Conservation (phyloP, 345 rosid species). For the Arabidopsis thaliana region DNA sequence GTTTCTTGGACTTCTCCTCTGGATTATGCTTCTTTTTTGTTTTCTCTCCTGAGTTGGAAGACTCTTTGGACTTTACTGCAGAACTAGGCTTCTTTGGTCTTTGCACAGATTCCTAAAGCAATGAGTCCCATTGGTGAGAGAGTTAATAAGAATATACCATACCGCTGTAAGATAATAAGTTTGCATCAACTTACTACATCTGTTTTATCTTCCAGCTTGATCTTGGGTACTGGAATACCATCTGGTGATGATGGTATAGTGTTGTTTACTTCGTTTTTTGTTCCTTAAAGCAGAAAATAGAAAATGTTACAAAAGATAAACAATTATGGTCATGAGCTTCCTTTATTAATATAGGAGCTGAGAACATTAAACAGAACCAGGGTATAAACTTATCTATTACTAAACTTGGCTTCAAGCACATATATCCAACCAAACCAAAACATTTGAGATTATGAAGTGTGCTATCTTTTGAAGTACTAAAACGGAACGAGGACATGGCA, state of each 20-base stretch:
- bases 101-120: constrained; percentile 32
- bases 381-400: constrained; percentile 4
- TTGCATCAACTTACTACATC: constrained; percentile 33
- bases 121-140: not conserved
- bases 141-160: not conserved
- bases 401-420: not conserved
- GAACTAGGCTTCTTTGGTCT: constrained; percentile 39
- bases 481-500: not conserved
- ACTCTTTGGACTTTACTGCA: constrained; percentile 27
- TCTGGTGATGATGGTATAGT: constrained; percentile 7
- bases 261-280: constrained; percentile 34
- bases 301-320: not conserved
- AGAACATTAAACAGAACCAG: constrained; percentile 12
- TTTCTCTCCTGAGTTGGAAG: constrained; percentile 40
- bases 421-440: constrained; percentile 10
- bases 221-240: constrained; percentile 21
- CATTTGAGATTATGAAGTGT: not conserved
- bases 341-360: not conserved
- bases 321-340: not conserved
- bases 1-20: constrained; percentile 39
- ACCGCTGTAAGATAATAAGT: not conserved
- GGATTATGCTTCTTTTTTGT: constrained; percentile 29
- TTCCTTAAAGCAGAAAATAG: constrained; percentile 35
- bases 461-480: not conserved
- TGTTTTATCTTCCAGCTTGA: constrained; percentile 35